Percentiles rank a stretch among this genome's conserved stretches.
phyloP scores from a whole-genome alignment of 164 flowering plant species.

The Litsea cubeba region DNA sequence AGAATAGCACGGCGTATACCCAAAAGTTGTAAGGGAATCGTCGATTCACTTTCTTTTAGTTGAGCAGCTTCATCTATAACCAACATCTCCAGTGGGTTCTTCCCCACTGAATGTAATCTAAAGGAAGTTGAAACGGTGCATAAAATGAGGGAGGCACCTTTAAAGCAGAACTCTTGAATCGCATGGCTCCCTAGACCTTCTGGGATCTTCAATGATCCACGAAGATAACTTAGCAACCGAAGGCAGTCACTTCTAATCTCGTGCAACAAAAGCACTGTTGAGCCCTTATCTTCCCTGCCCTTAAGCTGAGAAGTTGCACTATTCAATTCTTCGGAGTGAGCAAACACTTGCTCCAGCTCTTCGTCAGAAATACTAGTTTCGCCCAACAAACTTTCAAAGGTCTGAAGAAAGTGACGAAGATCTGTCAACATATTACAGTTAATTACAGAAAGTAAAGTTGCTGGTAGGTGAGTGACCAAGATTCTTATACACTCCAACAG shows the following conservation, averaged over 20 bases:
- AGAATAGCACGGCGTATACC: constrained; percentile 44
- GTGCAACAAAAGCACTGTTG: neutral
- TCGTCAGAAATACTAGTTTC: constrained; percentile 21
- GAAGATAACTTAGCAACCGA: constrained; percentile 16
- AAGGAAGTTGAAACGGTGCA: constrained; percentile 42
- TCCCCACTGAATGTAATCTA: constrained; percentile 13
- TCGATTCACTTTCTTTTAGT: constrained; percentile 48
- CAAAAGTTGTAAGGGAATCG: constrained; percentile 36
- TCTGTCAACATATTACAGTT: constrained; percentile 21
- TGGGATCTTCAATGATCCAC: neutral
- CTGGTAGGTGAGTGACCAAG: constrained; percentile 47
- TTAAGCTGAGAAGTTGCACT: neutral
- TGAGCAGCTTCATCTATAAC: constrained; percentile 58
- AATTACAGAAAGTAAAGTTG: constrained; percentile 12
- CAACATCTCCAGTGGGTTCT: constrained; percentile 19
- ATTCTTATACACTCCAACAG: constrained; percentile 29
- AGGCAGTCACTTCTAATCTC: constrained; percentile 17
- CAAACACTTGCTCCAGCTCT: constrained; percentile 36
- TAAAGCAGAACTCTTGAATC: constrained; percentile 10
- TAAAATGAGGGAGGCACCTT: constrained; percentile 27
- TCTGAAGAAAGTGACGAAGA: constrained; percentile 24
- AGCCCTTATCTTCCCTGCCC: neutral
- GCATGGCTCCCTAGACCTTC: neutral
- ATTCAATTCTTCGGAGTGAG: constrained; percentile 5
- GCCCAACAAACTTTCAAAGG: constrained; percentile 28